Evolutionary conservation across 768 basidiomycete species (phyloP).

Genomic region (Cystofilobasidium macerans): DNA sequence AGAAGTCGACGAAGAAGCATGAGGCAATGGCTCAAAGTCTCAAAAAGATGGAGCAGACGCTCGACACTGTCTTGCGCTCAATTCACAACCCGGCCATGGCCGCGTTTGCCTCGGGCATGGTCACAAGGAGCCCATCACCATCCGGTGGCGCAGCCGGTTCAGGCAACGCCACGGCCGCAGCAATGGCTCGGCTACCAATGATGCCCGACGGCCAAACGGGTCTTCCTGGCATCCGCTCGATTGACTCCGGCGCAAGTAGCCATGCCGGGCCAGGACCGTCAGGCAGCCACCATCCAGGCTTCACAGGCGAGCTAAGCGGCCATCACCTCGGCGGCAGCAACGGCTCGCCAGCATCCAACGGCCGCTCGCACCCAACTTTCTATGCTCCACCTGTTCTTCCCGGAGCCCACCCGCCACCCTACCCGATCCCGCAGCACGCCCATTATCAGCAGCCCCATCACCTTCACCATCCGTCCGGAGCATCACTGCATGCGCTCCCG

Average conservation of each 20-base stretch:
- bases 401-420: too few relatives aligned
- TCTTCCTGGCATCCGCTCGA: not conserved
- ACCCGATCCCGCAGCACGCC: too few relatives aligned
- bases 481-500: too few relatives aligned
- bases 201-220: not conserved
- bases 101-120: slow-evolving; percentile 58
- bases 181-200: not conserved
- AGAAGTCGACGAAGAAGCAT: slow-evolving; percentile 48
- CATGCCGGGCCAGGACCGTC: not conserved
- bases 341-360: not conserved
- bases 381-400: too few relatives aligned
- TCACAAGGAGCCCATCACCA: slow-evolving; percentile 72
- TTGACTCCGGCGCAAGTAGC: not conserved
- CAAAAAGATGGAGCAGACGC: slow-evolving; percentile 79
- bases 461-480: too few relatives aligned
- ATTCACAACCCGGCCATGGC: slow-evolving; percentile 62
- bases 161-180: too few relatives aligned
- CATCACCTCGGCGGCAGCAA: too few relatives aligned
- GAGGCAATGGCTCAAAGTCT: slow-evolving; percentile 45
- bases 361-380: too few relatives aligned
- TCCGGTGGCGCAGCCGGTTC: slow-evolving; percentile 25
- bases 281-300: slow-evolving; percentile 2
- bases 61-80: slow-evolving; percentile 56
- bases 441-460: too few relatives aligned
- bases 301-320: not conserved